Evolutionary conservation across 2,329 filamentous ascomycete species (phyloP).

Genomic region (Endothia cerciana): DNA sequence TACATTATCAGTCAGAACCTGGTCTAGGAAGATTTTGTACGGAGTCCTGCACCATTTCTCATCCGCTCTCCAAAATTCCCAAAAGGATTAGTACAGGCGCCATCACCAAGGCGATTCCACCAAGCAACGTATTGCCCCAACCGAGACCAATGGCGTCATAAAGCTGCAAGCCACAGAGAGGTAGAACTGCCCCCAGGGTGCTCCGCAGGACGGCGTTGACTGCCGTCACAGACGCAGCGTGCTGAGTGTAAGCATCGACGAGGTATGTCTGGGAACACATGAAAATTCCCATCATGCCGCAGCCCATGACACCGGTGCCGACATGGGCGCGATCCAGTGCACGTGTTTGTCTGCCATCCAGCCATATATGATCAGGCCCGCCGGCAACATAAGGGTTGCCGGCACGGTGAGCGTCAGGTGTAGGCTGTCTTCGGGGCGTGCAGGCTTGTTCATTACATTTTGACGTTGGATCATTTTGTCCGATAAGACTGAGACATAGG

Average conservation of each 20-base stretch:
- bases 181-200: constrained; percentile 27
- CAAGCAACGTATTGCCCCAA: constrained; percentile 36
- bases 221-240: constrained; percentile 33
- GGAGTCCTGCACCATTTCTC: background rate
- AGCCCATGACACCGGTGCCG: constrained; percentile 54
- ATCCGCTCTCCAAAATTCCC: constrained; percentile 17
- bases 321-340: constrained; percentile 57
- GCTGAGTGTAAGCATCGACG: constrained; percentile 29
- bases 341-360: constrained; percentile 43
- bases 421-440: constrained; percentile 52
- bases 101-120: constrained; percentile 32
- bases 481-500: constrained; percentile 29
- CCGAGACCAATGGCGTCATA: constrained; percentile 34
- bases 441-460: constrained; percentile 20
- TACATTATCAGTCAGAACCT: too few relatives aligned
- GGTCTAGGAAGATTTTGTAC: too few relatives aligned
- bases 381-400: constrained; percentile 41
- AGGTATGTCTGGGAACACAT: constrained; percentile 32
- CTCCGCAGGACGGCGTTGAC: constrained; percentile 34
- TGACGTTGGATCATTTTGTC: constrained; percentile 28
- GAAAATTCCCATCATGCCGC: constrained; percentile 40
- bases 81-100: constrained; percentile 30
- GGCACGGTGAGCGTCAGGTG: constrained; percentile 55
- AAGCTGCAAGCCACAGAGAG: constrained; percentile 29
- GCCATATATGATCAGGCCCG: constrained; percentile 50